Base-by-base conservation (phyloP, 768 basidiomycete genomes). In the Phylloporus arenicola region DNA sequence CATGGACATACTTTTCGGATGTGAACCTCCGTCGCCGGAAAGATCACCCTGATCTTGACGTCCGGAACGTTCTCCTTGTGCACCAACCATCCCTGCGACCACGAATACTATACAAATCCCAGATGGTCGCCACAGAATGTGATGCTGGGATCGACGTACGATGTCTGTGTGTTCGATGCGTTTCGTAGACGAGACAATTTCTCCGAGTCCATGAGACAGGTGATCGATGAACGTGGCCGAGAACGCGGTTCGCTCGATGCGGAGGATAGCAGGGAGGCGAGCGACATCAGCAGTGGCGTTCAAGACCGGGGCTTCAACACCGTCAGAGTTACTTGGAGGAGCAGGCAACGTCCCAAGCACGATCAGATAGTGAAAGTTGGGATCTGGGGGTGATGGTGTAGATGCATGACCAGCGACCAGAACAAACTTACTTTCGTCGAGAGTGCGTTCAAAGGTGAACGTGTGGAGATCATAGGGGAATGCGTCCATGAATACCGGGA, bases 11-110 rank as follows among this genome's bases (percentile, higher is more conserved):
- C 49, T 77, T 96, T 96, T 53, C 77, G 78, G 51, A 98, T 84
- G 62, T 98, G 93, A 4, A 84, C 80, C 8, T 92, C 88, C 0
- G 92, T 97, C 2, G 92, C 92, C 14, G 95, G 95, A 54, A 78
- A 87, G 45, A 96, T 84, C 16, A 92, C 72, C 53, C 83, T 88
- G 56, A 98, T 78, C 70, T 90, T 90, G 51, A 92, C 71, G 57
- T 96, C 93, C 2, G 83, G 77, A 3, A 62, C 24, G 35, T 62
- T 69, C 35, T 53, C 55, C 34, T 14, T 61, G 55, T n/a, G 60
- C 53, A 60, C 56, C n/a, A 88, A 61, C 83, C 86, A 92, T 3
- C 77, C 91, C 51, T 86, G 80, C 30, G 83, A 65, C 84, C 89
- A 93, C 13, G 82, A 75, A 68, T 95, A 95, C 91, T 93, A 17